These are phyloP conservation scores for Penicillium sp. DNA, from an alignment of 2,329 filamentous ascomycete species.

Conservation along the genomic window DNA sequence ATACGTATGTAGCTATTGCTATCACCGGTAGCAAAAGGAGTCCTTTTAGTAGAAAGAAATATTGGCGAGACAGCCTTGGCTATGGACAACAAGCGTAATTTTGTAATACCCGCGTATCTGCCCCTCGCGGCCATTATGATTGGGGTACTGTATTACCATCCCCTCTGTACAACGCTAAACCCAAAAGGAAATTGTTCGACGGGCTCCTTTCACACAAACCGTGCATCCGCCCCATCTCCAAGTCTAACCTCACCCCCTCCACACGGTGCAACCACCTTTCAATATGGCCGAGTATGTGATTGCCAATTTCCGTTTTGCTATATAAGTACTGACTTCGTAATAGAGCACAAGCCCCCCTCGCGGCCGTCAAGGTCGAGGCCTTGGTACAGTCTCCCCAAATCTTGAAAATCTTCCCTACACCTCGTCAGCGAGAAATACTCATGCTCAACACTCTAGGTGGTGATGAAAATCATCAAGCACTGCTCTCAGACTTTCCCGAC, in stretches of 20 bases:
- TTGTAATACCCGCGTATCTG: constrained; percentile 21
- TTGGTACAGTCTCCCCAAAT: constrained; percentile 63
- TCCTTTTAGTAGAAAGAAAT: neutral
- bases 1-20: neutral
- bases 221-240: constrained; percentile 20
- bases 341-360: constrained; percentile 71
- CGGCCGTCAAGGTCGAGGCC: constrained; percentile 90
- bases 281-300: constrained; percentile 29
- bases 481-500: constrained; percentile 86
- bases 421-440: constrained; percentile 31
- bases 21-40: neutral
- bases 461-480: constrained; percentile 98
- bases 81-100: neutral
- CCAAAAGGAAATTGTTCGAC: constrained; percentile 21
- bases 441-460: constrained; percentile 61
- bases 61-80: neutral
- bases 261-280: constrained; percentile 20
- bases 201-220: constrained; percentile 29
- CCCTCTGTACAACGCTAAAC: constrained; percentile 19
- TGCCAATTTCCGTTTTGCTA: neutral
- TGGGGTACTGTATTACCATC: constrained; percentile 11
- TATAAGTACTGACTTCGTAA: constrained; percentile 21
- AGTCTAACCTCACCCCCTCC: constrained; percentile 18
- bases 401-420: constrained; percentile 35
- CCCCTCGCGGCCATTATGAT: constrained; percentile 10